These are phyloP conservation scores for Cymbopogon flexuosus DNA, from an alignment of 202 grass and related monocot species.

Conservation along the genomic window DNA sequence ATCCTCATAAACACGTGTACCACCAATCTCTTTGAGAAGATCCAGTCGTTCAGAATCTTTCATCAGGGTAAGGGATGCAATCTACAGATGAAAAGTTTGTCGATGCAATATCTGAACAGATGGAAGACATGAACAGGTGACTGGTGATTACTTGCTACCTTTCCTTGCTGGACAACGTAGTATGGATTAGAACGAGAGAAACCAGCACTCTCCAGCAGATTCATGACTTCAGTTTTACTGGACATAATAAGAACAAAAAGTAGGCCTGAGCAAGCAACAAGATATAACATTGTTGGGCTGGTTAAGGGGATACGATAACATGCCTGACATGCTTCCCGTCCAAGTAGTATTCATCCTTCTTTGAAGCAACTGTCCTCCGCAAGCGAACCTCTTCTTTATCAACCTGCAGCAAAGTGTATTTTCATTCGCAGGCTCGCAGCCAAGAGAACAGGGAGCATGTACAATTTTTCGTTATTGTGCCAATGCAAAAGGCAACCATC, in stretches of 20 bases:
- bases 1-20: no score
- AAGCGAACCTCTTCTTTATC: constrained; percentile 96
- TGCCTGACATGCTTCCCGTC: constrained; percentile 92
- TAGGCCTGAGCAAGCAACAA: constrained; percentile 16
- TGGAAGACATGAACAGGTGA: background rate
- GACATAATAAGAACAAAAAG: constrained; percentile 23
- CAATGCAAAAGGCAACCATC: background rate
- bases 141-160: constrained; percentile 51
- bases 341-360: constrained; percentile 98
- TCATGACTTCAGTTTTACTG: constrained; percentile 99
- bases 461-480: background rate
- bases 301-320: constrained; percentile 32
- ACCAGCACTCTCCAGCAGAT: constrained; percentile 96
- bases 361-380: constrained; percentile 78
- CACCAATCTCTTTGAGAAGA: no score
- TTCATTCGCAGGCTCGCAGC: constrained; percentile 12
- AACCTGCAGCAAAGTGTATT: constrained; percentile 51
- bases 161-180: constrained; percentile 97
- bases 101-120: no score
- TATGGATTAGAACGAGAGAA: constrained; percentile 99
- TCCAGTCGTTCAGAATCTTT: no score
- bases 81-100: no score
- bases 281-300: background rate
- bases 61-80: no score
- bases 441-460: background rate